phyloP scores from a whole-genome alignment of 208 protist genomes.

The Acanthamoeba culbertsoni region DNA sequence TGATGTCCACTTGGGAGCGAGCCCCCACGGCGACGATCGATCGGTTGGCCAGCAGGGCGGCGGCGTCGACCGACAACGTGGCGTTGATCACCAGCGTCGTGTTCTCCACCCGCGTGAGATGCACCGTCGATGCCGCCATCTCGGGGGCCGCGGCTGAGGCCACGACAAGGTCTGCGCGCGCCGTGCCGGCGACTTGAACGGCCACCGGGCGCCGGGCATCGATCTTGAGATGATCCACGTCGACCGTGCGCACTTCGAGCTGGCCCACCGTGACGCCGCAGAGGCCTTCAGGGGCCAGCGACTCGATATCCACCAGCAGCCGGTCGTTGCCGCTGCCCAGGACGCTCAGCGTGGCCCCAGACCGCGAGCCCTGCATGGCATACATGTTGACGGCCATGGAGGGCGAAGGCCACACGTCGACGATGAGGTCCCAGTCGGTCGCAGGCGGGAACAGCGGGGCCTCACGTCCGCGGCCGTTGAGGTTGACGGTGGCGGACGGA shows the following conservation, averaged over 20 bases:
- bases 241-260: background rate
- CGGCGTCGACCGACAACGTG: background rate
- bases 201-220: background rate
- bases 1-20: background rate
- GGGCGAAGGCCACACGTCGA: background rate
- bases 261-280: background rate
- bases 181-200: background rate
- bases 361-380: background rate
- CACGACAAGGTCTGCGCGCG: too few species aligned
- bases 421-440: background rate
- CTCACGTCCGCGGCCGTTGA: background rate
- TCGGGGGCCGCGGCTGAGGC: too few species aligned
- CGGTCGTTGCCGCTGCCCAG: background rate
- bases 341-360: background rate
- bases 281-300: background rate
- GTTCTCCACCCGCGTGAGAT: background rate
- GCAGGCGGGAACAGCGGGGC: background rate
- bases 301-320: background rate
- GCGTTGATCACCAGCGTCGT: background rate
- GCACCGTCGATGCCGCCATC: background rate
- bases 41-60: background rate
- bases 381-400: background rate
- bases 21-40: background rate
- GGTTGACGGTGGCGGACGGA: background rate
- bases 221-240: background rate